Base-by-base conservation (phyloP, 371 early-diverging fungal genomes). In the Nematocida parisii region DNA sequence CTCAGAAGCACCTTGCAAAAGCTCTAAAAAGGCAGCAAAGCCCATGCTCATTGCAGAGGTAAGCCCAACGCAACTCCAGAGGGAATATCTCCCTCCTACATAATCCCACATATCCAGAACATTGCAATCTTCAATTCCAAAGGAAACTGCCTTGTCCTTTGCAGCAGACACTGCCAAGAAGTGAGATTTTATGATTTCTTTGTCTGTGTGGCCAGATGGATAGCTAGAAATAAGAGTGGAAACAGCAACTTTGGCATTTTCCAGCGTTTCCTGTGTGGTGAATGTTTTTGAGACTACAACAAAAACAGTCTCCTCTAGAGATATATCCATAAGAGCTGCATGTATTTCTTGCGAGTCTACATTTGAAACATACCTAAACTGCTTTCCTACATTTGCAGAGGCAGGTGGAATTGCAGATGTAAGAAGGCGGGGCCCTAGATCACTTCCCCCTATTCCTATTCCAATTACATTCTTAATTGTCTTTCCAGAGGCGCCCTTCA, bases 41-140 rank as follows among this genome's bases (percentile, higher is more conserved):
- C 98, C 97, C 83, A 98, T 90, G 87, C 91, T 92, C 75, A 96
- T 91, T 50, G 92, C 91, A 84, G 97, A 96, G 20, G 94, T 93
- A 67, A 98, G 90, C 57, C 97, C 96, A 81, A 95, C 95, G 58
- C 96, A 95, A 50, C 95, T 95, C 98, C 98, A 98, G 54, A 97
- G 90, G 61, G 95, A 95, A 90, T 96, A 98, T 73, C 98, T 92
- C 56, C 98, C 98, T 84, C 98, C 97, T 71, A 97, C 96, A 94
- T 94, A 97, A 88, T 98, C 98, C 96, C 96, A 96, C 91, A 98
- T 96, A 87, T 92, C 91, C 90, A 98, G 95, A 93, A 96, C 94
- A 89, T 95, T 95, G 47, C 90, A 86, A 84, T 90, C 90, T 5
- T 22, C 50, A 81, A 98, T 96, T 72, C 96, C 95, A 84, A 95